A percentile compares a stretch with the other conserved stretches of the same genome.
These are phyloP conservation scores for Pugionium cornutum DNA, from an alignment of 345 rosid genomes.

Conservation along the genomic window DNA sequence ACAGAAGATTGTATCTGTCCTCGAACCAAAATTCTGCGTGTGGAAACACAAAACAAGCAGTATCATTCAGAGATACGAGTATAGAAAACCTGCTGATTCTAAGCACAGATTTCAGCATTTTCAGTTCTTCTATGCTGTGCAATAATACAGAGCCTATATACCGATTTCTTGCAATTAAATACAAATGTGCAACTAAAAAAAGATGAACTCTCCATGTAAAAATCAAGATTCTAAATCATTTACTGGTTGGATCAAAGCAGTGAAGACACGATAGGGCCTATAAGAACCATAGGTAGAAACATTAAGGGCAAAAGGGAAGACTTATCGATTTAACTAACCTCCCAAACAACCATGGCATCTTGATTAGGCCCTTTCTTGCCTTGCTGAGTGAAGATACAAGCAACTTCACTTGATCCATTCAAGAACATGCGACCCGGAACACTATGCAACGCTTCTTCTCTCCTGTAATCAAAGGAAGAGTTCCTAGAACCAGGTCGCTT, in stretches of 20 bases:
- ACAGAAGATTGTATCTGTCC: constrained; percentile 82
- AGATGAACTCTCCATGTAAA: too few relatives aligned
- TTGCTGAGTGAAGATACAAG: constrained; percentile 78
- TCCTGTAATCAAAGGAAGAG: constrained; percentile 57
- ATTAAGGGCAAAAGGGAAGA: not conserved
- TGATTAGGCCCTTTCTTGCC: constrained; percentile 96
- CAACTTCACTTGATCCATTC: constrained; percentile 76
- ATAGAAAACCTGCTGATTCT: too few relatives aligned
- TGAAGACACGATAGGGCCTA: too few relatives aligned
- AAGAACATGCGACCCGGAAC: constrained; percentile 74
- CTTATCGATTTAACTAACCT: constrained; percentile 48
- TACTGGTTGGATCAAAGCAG: too few relatives aligned
- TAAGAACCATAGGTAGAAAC: too few relatives aligned
- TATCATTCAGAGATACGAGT: not conserved
- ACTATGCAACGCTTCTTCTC: constrained; percentile 66
- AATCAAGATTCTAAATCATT: too few relatives aligned
- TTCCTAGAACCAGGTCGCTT: constrained; percentile 54
- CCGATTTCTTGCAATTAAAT: too few relatives aligned
- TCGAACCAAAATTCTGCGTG: constrained; percentile 74
- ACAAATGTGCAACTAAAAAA: too few relatives aligned
- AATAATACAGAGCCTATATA: too few relatives aligned
- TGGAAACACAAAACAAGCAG: constrained; percentile 5
- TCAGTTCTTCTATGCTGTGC: too few relatives aligned
- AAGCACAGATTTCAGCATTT: too few relatives aligned
- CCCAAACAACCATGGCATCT: constrained; percentile 98